Evolutionary conservation across 495 filamentous ascomycete genomes (phyloP), one percentile per base, ranked within the genome.

Genomic region (Cetradonia linearis): DNA sequence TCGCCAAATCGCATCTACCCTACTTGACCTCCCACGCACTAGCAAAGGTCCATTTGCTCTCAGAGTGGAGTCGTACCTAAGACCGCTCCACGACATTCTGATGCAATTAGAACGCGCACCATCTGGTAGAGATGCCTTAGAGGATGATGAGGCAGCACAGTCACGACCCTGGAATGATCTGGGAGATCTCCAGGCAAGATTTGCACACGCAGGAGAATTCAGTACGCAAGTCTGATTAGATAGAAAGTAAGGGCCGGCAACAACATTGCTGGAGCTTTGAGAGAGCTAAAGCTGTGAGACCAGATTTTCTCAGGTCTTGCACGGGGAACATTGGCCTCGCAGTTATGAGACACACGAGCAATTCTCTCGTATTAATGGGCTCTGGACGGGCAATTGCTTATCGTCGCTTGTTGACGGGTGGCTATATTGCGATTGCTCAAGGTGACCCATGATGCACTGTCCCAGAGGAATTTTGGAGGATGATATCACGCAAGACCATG

Each of bases 81-180:
- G 71, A 47, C 76, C 77, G 8, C 90, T 91, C 66, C 74, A 89
- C 18, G 81, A 86, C 33, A 81, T 88, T 5, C 75, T 94, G 10
- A 77, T 86, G 66, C 81, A 84, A 55, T 71, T 94, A 14, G 88
- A 91, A 71, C 75, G 61, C 70, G 75, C 20, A 57, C 74, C 31
- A 63, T 67, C 33, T 59, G 47, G 40, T 25, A 60, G 71, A 42
- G 73, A 75, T 46, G 50, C 47, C 10, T 60, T 38, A 20, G 70
- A 73, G 48, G 83, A 85, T 28, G 88, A 91, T 52, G 87, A 91
- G 70, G 77, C 82, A 55, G 86, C 25, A 16, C 42, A 89, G 66
- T 67, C 91, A 60, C 73, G 80, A 40, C 77, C 78, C 54, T 94
- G 89, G 89, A 81, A 82, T 0, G 86, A 83, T 67, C 70, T 94